These are phyloP conservation scores for Boeremia exigua DNA, from an alignment of 2,329 filamentous ascomycete species.

Conservation along the genomic window DNA sequence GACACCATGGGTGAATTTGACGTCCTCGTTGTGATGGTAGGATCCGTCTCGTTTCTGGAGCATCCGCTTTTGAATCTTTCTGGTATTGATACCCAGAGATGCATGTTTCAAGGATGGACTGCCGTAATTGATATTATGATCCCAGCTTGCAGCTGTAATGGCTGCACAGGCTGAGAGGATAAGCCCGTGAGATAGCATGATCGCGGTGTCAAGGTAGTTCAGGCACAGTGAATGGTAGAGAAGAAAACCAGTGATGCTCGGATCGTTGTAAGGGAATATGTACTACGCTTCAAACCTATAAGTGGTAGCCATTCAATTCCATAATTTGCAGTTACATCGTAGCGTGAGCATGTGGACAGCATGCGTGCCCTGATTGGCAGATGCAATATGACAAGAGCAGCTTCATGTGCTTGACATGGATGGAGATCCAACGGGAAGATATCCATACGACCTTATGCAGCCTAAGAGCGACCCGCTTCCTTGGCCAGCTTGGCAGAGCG, in stretches of 20 bases:
- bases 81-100: background rate
- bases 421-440: background rate
- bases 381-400: background rate
- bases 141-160: background rate
- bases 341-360: background rate
- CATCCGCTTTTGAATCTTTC: background rate
- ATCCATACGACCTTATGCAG: background rate
- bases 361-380: background rate
- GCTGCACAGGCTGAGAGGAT: background rate
- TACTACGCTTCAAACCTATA: too few relatives aligned
- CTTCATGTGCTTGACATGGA: background rate
- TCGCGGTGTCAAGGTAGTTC: too few relatives aligned
- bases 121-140: background rate
- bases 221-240: too few relatives aligned
- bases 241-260: too few relatives aligned
- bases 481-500: too few relatives aligned
- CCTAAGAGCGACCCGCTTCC: background rate
- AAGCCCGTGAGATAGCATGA: too few relatives aligned
- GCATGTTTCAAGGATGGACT: background rate
- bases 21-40: background rate
- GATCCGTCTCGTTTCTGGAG: background rate
- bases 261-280: too few relatives aligned
- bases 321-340: too few relatives aligned
- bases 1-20: constrained; percentile 53
- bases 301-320: too few relatives aligned